Percentiles rank a stretch among this genome's conserved stretches.
phyloP scores from a whole-genome alignment of 768 basidiomycete species.

The Auricularia heimuer region DNA sequence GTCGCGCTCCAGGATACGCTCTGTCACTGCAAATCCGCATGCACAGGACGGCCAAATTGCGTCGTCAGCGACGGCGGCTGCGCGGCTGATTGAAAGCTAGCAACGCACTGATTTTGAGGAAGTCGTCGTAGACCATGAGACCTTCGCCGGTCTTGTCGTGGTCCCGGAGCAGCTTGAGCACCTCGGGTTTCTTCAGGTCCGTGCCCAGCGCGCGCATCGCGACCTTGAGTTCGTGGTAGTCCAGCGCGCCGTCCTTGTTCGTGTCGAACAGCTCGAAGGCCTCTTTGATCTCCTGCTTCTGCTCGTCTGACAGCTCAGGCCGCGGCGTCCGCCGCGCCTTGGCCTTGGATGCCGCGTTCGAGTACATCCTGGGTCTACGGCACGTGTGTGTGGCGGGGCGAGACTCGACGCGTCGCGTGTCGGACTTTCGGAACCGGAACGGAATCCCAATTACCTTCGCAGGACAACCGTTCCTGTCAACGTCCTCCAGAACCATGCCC shows the following conservation, averaged over 20 bases:
- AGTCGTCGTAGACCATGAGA: slow-evolving; percentile 88
- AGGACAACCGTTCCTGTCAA: too few relatives aligned
- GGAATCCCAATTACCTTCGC: too few relatives aligned
- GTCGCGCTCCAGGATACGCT: slow-evolving; percentile 85
- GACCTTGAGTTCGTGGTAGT: slow-evolving; percentile 98
- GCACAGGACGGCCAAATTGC: slow-evolving; percentile 2
- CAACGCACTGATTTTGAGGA: slow-evolving; percentile 81
- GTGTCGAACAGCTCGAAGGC: slow-evolving; percentile 99
- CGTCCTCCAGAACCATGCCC: too few relatives aligned
- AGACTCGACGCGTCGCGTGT: background rate
- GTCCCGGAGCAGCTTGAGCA: slow-evolving; percentile 86
- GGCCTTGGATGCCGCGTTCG: slow-evolving; percentile 36
- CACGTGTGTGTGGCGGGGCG: background rate
- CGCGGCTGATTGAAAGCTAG: background rate
- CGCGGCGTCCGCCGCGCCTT: slow-evolving; percentile 65
- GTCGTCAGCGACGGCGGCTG: background rate
- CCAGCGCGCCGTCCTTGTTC: slow-evolving; percentile 92
- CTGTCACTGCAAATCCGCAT: slow-evolving; percentile 58
- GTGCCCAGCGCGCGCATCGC: slow-evolving; percentile 97
- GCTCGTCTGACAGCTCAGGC: slow-evolving; percentile 79
- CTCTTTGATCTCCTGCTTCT: slow-evolving; percentile 94
- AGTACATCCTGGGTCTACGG: slow-evolving; percentile 1
- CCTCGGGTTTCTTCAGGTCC: slow-evolving; percentile 97
- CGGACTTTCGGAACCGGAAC: background rate
- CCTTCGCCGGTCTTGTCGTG: slow-evolving; percentile 76